Evolutionary conservation across 306 rosid genomes (phyloP).

Genomic region (Glycine tomentella): DNA sequence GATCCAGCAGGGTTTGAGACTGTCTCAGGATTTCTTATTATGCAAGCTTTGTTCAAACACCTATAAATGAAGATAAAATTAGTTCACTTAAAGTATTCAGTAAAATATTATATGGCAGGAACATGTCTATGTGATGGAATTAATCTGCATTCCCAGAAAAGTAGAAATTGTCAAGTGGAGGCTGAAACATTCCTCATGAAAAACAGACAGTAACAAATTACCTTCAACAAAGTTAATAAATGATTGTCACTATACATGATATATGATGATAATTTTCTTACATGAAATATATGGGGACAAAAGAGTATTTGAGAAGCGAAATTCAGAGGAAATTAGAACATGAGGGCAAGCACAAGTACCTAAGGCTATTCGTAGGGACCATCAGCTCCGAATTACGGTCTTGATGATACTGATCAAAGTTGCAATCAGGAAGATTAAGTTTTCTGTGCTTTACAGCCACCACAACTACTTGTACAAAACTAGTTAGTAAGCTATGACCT

Average conservation of each 20-base stretch:
- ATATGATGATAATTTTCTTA: background rate
- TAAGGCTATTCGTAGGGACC: slow-evolving; percentile 50
- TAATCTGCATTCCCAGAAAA: no score
- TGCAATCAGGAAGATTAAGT: slow-evolving; percentile 36
- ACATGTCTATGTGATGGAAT: slow-evolving; percentile 15
- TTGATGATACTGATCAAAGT: slow-evolving; percentile 46
- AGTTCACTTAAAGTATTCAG: background rate
- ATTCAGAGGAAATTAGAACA: background rate
- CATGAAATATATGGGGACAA: background rate
- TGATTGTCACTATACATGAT: background rate
- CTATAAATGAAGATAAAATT: slow-evolving; percentile 30
- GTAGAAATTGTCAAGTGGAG: no score
- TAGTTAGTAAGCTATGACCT: slow-evolving; percentile 41
- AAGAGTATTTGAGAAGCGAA: background rate
- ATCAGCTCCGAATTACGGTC: slow-evolving; percentile 32
- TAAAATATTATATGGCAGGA: background rate
- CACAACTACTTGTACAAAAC: slow-evolving; percentile 50
- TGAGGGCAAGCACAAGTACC: slow-evolving; percentile 43
- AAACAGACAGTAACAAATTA: no score
- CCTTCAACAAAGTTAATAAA: background rate
- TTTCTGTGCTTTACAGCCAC: slow-evolving; percentile 56
- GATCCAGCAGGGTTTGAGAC: slow-evolving; percentile 46
- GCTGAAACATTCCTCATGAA: no score
- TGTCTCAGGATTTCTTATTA: slow-evolving; percentile 43
- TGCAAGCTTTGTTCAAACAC: slow-evolving; percentile 68